These are phyloP conservation scores for Parasarocladium wereldwijsianum DNA, from an alignment of 2,329 filamentous ascomycete species.

Conservation along the genomic window DNA sequence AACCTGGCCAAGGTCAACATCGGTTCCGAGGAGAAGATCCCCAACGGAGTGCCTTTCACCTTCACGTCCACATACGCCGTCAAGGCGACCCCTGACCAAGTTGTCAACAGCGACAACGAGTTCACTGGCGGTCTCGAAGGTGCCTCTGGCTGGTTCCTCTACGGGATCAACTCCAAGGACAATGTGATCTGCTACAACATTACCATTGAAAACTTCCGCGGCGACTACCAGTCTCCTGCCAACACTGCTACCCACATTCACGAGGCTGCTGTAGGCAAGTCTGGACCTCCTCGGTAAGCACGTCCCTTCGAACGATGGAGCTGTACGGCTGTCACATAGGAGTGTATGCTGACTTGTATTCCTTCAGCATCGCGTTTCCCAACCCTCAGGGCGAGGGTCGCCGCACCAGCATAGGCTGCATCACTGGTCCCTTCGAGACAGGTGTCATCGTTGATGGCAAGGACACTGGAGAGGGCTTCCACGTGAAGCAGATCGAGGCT, in stretches of 20 bases:
- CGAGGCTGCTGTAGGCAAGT: slow-evolving; percentile 26
- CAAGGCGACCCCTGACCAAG: slow-evolving; percentile 31
- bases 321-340: no score
- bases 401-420: slow-evolving; percentile 25
- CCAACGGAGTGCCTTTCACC: slow-evolving; percentile 11
- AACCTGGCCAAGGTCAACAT: background rate
- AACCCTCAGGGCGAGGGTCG: slow-evolving; percentile 25
- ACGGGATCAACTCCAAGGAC: slow-evolving; percentile 33
- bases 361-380: slow-evolving; percentile 27
- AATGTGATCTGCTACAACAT: slow-evolving; percentile 34
- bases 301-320: no score
- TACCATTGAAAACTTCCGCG: slow-evolving; percentile 30
- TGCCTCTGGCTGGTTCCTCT: slow-evolving; percentile 32
- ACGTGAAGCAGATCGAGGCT: slow-evolving; percentile 32
- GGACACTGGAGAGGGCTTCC: slow-evolving; percentile 27
- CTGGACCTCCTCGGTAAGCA: slow-evolving; percentile 31
- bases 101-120: slow-evolving; percentile 25
- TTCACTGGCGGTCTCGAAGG: slow-evolving; percentile 25
- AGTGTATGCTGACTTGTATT: background rate
- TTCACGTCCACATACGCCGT: slow-evolving; percentile 36
- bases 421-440: slow-evolving; percentile 20
- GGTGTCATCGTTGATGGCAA: slow-evolving; percentile 14
- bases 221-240: slow-evolving; percentile 34
- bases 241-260: slow-evolving; percentile 40
- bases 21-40: background rate